Percentiles rank a stretch among this genome's conserved stretches.
Evolutionary conservation across 148 eudicot species (phyloP).

Genomic region (Rhododendron ferrugineum): DNA sequence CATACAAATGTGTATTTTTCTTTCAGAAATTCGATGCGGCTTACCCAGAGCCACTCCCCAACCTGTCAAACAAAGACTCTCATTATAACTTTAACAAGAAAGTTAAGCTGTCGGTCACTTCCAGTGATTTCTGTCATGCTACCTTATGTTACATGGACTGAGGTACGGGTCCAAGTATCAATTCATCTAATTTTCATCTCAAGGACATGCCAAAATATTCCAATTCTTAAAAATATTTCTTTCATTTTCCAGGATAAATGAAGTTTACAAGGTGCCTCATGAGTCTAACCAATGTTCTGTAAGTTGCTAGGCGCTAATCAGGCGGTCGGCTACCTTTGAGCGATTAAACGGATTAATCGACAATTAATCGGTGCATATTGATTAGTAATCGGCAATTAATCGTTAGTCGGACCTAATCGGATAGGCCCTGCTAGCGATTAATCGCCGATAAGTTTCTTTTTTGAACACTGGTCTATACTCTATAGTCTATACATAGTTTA

Average conservation of each 20-base stretch:
- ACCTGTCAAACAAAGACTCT: slow-evolving; percentile 41
- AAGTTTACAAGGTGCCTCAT: neutral
- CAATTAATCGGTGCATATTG: too few species aligned
- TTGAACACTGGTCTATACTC: too few species aligned
- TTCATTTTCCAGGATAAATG: neutral
- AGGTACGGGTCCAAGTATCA: neutral
- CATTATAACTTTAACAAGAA: neutral
- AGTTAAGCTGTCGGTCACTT: neutral
- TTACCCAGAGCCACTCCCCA: slow-evolving; percentile 60
- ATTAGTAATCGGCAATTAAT: too few species aligned
- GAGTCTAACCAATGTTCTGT: neutral
- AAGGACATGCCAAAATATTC: neutral
- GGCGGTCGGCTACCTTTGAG: too few species aligned
- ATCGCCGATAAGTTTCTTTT: too few species aligned
- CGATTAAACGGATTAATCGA: too few species aligned
- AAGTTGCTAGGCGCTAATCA: too few species aligned
- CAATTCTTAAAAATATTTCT: neutral
- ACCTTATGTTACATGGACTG: neutral
- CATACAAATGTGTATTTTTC: slow-evolving; percentile 72
- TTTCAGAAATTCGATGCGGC: slow-evolving; percentile 49
- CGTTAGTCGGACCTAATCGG: too few species aligned
- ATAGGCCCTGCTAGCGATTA: too few species aligned
- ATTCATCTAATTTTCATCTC: neutral
- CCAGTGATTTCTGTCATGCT: neutral
- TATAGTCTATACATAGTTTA: neutral